These are phyloP conservation scores for Ceratocystis colombiana DNA, from an alignment of 2,329 filamentous ascomycete species.

Conservation along the genomic window DNA sequence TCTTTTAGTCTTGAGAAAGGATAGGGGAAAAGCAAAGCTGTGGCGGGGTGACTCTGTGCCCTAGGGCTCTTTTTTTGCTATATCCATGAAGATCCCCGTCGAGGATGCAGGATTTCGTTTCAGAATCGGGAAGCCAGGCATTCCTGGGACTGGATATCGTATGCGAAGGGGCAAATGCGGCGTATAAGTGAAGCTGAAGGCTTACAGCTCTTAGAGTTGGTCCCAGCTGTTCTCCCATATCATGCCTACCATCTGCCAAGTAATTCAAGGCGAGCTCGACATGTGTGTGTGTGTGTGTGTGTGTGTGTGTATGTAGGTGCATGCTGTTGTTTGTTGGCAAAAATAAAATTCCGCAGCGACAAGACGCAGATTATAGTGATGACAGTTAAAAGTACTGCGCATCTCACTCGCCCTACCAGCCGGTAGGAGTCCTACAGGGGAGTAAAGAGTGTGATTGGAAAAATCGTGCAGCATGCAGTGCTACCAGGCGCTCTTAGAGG, in stretches of 20 bases:
- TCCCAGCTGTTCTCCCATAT: no score
- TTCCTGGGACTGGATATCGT: background rate
- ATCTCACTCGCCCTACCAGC: background rate
- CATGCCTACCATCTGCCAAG: no score
- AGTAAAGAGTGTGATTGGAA: background rate
- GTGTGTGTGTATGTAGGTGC: no score
- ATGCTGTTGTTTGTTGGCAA: background rate
- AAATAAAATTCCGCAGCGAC: background rate
- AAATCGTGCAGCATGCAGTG: background rate
- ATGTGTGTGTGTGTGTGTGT: no score
- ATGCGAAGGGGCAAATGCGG: background rate
- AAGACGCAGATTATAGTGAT: background rate
- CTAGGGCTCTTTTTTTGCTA: background rate
- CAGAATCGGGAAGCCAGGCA: constrained; percentile 1
- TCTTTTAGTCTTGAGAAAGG: background rate
- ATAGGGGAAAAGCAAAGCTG: background rate
- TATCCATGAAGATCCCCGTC: background rate
- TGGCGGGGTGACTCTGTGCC: background rate
- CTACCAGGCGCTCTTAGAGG: background rate
- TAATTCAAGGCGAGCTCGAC: no score
- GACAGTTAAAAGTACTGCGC: background rate
- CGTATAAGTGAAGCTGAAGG: constrained; percentile 1
- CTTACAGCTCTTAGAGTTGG: background rate
- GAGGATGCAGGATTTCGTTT: constrained; percentile 5
- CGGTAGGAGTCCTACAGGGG: background rate